A percentile compares a stretch with the other conserved stretches of the same genome.
Conservation (phyloP, 352 stramenopile species). For the Pythium insidiosum region DNA sequence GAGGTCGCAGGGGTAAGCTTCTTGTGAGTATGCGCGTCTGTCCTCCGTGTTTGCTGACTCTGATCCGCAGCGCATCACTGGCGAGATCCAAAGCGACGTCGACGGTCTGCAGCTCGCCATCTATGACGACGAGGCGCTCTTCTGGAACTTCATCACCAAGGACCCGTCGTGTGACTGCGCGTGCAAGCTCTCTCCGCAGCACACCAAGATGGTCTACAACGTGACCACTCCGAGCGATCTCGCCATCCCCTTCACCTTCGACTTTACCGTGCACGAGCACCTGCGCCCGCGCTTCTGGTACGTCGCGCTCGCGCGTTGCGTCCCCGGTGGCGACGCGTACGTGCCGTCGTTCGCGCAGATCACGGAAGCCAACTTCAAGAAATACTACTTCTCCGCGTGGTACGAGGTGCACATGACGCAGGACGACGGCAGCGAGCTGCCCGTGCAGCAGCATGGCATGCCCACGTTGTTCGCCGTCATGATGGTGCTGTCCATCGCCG, state of each 20-base stretch:
- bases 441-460: constrained; percentile 58
- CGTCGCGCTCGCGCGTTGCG: constrained; percentile 58
- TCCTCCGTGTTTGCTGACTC: background rate
- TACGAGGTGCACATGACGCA: constrained; percentile 77
- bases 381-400: constrained; percentile 78
- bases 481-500: constrained; percentile 26
- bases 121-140: constrained; percentile 74
- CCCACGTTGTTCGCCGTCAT: constrained; percentile 42
- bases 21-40: background rate
- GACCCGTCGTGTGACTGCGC: constrained; percentile 48
- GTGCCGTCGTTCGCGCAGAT: constrained; percentile 56
- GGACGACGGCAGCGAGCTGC: constrained; percentile 46
- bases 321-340: constrained; percentile 52
- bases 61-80: constrained; percentile 33
- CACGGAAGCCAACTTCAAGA: constrained; percentile 55
- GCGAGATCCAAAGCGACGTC: constrained; percentile 56
- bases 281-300: constrained; percentile 67
- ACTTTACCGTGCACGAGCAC: constrained; percentile 55
- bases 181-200: constrained; percentile 60
- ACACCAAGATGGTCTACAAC: constrained; percentile 69
- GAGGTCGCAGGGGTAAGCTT: constrained; percentile 43
- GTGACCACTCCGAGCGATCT: constrained; percentile 37
- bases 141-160: constrained; percentile 72
- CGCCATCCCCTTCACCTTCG: constrained; percentile 46
- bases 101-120: constrained; percentile 58